A percentile compares a stretch with the other conserved stretches of the same genome.
These are phyloP conservation scores for Starmerella gropengiesseri DNA, from an alignment of 805 yeast species.

Conservation along the genomic window DNA sequence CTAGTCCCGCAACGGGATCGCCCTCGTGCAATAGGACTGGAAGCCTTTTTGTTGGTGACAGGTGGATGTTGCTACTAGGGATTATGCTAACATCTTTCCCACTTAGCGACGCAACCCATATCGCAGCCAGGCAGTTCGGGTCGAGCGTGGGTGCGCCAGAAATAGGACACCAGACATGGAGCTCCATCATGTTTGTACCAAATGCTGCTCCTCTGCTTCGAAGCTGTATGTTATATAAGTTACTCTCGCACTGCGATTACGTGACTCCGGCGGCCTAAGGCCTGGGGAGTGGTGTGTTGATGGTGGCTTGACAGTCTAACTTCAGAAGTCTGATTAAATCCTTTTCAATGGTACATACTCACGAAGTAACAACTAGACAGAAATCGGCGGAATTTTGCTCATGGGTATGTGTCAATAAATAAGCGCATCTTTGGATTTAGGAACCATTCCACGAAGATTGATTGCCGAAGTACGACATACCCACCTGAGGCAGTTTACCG, in stretches of 20 bases:
- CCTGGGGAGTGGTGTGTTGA: too few relatives aligned
- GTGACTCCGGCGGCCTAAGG: background rate
- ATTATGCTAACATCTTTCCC: conserved; percentile 17
- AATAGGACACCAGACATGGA: conserved; percentile 29
- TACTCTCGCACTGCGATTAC: background rate
- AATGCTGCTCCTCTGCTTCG: background rate
- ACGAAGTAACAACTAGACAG: too few relatives aligned
- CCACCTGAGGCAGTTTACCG: conserved; percentile 11
- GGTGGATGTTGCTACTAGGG: conserved; percentile 24
- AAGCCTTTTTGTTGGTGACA: conserved; percentile 22
- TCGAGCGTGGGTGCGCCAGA: conserved; percentile 23
- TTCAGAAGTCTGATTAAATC: background rate
- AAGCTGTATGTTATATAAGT: background rate
- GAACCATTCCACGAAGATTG: background rate
- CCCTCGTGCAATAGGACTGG: conserved; percentile 24
- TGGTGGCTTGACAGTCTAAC: background rate
- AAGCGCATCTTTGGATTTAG: background rate
- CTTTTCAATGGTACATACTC: too few relatives aligned
- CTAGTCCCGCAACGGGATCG: conserved; percentile 21
- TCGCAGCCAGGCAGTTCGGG: conserved; percentile 29
- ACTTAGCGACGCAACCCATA: conserved; percentile 23
- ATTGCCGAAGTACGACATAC: conserved; percentile 12
- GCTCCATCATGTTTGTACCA: conserved; percentile 19
- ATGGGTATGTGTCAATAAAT: too few relatives aligned
- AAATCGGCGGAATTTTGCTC: too few relatives aligned